Base-by-base conservation (phyloP, 768 basidiomycete species). In the Mycena indigotica region DNA sequence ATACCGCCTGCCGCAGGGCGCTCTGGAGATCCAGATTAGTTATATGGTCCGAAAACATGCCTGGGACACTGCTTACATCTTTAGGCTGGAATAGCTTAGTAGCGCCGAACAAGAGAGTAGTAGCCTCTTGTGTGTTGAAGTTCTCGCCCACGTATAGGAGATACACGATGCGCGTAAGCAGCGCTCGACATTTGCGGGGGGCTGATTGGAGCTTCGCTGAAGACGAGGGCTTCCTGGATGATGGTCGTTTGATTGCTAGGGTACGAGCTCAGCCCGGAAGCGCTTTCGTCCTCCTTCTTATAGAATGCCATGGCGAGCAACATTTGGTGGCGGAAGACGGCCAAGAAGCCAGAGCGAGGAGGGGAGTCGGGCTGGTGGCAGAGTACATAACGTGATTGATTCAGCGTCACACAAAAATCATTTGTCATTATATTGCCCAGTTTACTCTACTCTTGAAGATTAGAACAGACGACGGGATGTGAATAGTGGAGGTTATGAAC, bases 31-130 rank as follows among this genome's bases (percentile, higher is more conserved):
- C 25, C 35, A 2, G 21, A 52, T 54, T 26, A 29, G 28, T 28
- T 40, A 19, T 55, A 53, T 21, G 45, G 25, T 32, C 28, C 12
- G 35, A 38, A 10, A n/a, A n/a, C 12, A n/a, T 25, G 16, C 25
- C 2, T 28, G 15, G 29, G 19, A 53, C 45, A 13, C 12, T 40
- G 82, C 96, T 77, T 70, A 98, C 96, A 78, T 99, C 97, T 73
- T 98, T 99, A 75, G 98, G 91, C 76, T 98, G 97, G 76, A 99
- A 99, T 56, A 99, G 75, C 76, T 99, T 99, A 2, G 97, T 98
- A 0, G 95, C 96, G 41, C 97, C 35, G 75, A 99, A 99, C 85
- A 99, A 99, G 63, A 99, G 76, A 6, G 90, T 93, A 13, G 97
- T 99, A 1, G 96, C 95, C 75, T 99, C 97, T 75, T 98, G 95